phyloP scores from a whole-genome alignment of 257 asterid genomes.

The Solanum sejunctum region DNA sequence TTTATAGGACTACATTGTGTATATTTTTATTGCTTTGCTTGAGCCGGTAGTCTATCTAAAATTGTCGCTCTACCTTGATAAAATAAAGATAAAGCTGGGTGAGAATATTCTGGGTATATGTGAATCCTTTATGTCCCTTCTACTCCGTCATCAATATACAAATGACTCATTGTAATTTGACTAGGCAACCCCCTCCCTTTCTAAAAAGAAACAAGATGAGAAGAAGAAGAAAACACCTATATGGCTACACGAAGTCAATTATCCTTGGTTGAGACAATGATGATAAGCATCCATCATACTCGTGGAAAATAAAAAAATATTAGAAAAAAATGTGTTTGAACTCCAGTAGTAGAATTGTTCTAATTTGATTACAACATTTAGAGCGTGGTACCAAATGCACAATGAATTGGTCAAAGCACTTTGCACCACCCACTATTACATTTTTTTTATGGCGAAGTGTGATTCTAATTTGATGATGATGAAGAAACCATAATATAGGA shows the following conservation, averaged over 20 bases:
- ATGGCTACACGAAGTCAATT: background rate
- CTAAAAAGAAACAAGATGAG: background rate
- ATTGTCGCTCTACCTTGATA: background rate
- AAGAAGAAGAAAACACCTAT: background rate
- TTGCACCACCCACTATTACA: background rate
- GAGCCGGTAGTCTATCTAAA: background rate
- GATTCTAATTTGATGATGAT: background rate
- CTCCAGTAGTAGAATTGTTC: background rate
- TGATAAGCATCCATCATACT: background rate
- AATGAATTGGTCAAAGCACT: background rate
- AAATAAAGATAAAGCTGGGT: background rate
- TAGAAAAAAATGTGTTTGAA: background rate
- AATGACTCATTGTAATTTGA: background rate
- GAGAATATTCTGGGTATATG: background rate
- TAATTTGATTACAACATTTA: background rate
- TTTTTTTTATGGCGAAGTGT: background rate
- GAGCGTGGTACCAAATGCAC: background rate
- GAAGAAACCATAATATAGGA: background rate
- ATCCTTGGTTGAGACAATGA: background rate
- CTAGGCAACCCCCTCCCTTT: background rate
- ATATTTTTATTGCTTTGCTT: background rate
- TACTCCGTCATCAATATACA: background rate
- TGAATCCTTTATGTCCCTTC: background rate
- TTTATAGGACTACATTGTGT: background rate
- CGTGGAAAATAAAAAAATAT: background rate